Percentiles rank a stretch among this genome's conserved stretches.
phyloP scores from a whole-genome alignment of 192 early-diverging fungal species.

The Anaeromyces robustus region DNA sequence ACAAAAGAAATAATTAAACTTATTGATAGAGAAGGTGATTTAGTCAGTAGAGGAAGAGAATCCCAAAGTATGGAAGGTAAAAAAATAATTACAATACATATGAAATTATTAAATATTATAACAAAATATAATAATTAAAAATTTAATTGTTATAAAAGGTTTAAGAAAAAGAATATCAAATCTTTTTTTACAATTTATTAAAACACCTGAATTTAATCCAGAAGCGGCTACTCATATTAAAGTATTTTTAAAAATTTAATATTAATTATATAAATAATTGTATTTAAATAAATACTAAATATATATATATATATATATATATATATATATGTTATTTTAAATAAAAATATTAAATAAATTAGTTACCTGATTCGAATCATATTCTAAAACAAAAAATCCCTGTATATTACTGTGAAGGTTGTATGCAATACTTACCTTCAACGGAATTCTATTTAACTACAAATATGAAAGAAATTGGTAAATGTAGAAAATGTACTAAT shows the following conservation, averaged over 20 bases:
- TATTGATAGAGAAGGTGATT: constrained; percentile 41
- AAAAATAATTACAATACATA: neutral
- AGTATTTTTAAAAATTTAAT: constrained; percentile 3
- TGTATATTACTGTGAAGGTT: constrained; percentile 41
- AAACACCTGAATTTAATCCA: constrained; percentile 43
- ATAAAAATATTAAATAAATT: neutral
- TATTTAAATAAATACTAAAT: neutral
- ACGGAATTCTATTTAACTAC: constrained; percentile 45
- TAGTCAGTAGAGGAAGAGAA: constrained; percentile 31
- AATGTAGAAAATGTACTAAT: constrained; percentile 29
- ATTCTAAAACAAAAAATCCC: constrained; percentile 31
- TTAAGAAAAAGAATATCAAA: constrained; percentile 29
- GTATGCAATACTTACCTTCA: constrained; percentile 35
- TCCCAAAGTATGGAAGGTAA: constrained; percentile 34
- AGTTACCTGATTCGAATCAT: constrained; percentile 29
- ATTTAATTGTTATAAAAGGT: constrained; percentile 11
- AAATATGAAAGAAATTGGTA: constrained; percentile 29
- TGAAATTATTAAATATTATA: neutral
- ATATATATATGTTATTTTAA: neutral
- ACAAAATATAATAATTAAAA: neutral
- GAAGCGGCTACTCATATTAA: constrained; percentile 28
- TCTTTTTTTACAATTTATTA: constrained; percentile 41
- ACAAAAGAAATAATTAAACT: constrained; percentile 39
- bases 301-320: neutral
- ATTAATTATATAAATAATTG: neutral